Evolutionary conservation across 1,284 basidiomycete genomes (phyloP).

Genomic region (Austroboletus novae-zelandiae): DNA sequence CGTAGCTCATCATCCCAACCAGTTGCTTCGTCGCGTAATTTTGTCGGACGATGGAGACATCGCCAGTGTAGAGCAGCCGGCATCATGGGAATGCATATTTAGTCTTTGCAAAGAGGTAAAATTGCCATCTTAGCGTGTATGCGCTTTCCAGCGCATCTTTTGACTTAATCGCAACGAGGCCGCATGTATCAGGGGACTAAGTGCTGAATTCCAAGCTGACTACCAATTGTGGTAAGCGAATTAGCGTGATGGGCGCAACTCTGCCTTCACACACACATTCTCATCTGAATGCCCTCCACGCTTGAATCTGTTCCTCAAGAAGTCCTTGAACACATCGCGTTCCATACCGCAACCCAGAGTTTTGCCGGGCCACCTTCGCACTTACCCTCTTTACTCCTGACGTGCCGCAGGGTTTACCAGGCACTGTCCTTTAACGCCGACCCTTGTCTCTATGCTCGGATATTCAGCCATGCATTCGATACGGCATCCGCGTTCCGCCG

Average conservation of each 20-base stretch:
- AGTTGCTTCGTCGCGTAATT: conserved; percentile 50
- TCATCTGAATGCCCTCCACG: conserved; percentile 14
- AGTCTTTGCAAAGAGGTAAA: conserved; percentile 40
- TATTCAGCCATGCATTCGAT: conserved; percentile 73
- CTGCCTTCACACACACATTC: not conserved
- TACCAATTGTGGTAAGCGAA: conserved; percentile 12
- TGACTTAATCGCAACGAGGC: not conserved
- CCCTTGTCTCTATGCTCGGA: conserved; percentile 63
- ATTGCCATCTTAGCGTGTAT: conserved; percentile 3
- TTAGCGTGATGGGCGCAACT: not conserved
- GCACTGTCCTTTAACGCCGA: conserved; percentile 49
- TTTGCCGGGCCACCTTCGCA: conserved; percentile 54
- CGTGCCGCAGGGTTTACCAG: conserved; percentile 51
- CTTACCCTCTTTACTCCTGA: conserved; percentile 52
- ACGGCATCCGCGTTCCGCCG: conserved; percentile 52
- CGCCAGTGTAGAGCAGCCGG: conserved; percentile 31
- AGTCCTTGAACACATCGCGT: conserved; percentile 68
- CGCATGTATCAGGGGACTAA: conserved; percentile 7
- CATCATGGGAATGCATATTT: conserved; percentile 51
- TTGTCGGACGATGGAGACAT: conserved; percentile 48
- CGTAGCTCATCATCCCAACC: conserved; percentile 7
- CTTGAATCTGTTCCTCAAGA: conserved; percentile 56
- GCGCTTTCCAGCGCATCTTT: not conserved
- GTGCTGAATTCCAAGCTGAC: not conserved
- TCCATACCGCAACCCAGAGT: conserved; percentile 46